Evolutionary conservation across 179 eudicot genomes (phyloP), one percentile per base, ranked within the genome.

Genomic region (Corrigiola litoralis): DNA sequence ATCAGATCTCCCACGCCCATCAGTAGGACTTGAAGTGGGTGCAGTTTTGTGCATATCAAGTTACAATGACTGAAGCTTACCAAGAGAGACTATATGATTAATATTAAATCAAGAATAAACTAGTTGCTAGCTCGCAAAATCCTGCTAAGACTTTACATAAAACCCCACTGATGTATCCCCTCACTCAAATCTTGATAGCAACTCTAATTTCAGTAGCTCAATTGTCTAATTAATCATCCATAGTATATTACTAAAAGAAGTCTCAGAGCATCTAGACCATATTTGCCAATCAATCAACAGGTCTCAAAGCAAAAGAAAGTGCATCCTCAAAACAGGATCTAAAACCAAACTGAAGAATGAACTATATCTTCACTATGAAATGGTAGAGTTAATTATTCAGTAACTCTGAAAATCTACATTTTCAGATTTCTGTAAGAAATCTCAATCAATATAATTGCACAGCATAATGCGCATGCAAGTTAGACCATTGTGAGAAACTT

Each of bases 171-270:
- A 34, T 34, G 20, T 20, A 36, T 36, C 11, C 25, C 3, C 1
- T 32, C 61, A 52, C 57, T n/a, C 36, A 18, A 41, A 42, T n/a
- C 45, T 28, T n/a, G 28, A 37, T 61, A 61, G 44, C 31, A 32
- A 7, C 55, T 62, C 18, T n/a, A n/a, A n/a, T n/a, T n/a, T n/a
- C n/a, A 14, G 40, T 31, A 32, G 31, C 18, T 5, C 46, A n/a
- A 28, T 61, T 45, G 38, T 11, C 3, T 9, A 27, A 11, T 28
- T 11, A 57, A 23, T 20, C 29, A 37, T 4, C 28, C 50, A 29
- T 61, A 31, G n/a, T n/a, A n/a, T n/a, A n/a, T 1, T n/a, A 45
- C 33, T 61, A 17, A 1, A 6, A 29, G 20, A 5, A 11, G 40
- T 45, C 29, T 17, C 5, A 24, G n/a, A 31, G 11, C 27, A 31